Percentiles rank a stretch among this genome's conserved stretches.
phyloP scores from a whole-genome alignment of 208 protist species.

The Leishmania amazonensis region DNA sequence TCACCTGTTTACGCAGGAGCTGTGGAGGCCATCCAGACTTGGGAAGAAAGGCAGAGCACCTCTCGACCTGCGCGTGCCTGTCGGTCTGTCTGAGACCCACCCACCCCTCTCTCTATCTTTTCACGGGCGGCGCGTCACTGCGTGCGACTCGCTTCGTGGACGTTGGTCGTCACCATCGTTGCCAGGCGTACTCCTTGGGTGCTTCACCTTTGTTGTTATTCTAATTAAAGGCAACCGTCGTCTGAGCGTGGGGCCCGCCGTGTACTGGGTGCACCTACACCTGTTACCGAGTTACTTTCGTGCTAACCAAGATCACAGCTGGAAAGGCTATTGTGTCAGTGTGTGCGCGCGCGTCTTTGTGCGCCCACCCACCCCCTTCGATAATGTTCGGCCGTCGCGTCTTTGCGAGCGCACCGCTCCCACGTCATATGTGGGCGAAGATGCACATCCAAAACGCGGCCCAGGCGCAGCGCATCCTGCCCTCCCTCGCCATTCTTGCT shows the following conservation, averaged over 20 bases:
- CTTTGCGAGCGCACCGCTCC: conserved; percentile 74
- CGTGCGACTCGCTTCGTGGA: neutral
- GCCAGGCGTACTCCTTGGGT: neutral
- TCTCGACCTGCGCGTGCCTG: neutral
- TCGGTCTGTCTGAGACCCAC: no score
- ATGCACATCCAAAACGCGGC: conserved; percentile 68
- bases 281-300: neutral
- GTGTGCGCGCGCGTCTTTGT: neutral
- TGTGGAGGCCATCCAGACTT: neutral
- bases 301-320: neutral
- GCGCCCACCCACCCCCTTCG: neutral
- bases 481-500: conserved; percentile 45
- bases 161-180: neutral
- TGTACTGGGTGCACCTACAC: neutral
- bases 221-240: neutral
- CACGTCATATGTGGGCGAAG: conserved; percentile 64
- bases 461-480: conserved; percentile 66
- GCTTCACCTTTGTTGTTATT: neutral
- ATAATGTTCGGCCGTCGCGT: conserved; percentile 84
- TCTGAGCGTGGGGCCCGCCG: neutral
- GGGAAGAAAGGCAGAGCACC: neutral
- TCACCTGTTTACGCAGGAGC: conserved; percentile 9
- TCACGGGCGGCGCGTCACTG: neutral
- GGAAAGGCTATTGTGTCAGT: neutral
- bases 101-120: neutral